Base-by-base conservation (phyloP, 345 rosid genomes). In the Linum trigynum region DNA sequence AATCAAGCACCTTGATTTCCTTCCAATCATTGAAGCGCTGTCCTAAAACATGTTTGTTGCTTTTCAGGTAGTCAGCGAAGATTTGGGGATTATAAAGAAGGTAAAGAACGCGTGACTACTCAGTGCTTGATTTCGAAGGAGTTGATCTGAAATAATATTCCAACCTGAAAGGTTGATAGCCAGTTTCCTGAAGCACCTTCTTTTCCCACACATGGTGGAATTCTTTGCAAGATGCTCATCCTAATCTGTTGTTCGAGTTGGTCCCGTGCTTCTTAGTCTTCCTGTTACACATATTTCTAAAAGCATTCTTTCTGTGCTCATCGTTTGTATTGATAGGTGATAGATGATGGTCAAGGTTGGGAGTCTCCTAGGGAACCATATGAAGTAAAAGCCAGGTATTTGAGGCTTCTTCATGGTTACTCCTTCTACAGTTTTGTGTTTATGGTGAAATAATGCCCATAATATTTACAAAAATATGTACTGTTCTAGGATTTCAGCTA, bases 301-400 rank as follows among this genome's bases (percentile, higher is more conserved):
- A 48, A 6, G 53, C 53, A 48, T 48, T 48, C 53, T 48, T 15
- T 48, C 15, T 9, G 53, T 48, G 14, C 45, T 14, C 50, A 50
- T 57, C 2, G 53, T 17, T 67, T 64, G 17, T 65, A 6, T 80
- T 78, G 57, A 67, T 69, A 91, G 97, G 84, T 91, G 61, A 16
- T 86, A 65, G 69, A 76, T 23, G 99, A 94, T 70, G 99, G 99
- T 2, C 80, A 88, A 75, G 95, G 99, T 32, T 94, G 97, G 97
- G 96, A 94, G 74, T 70, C 96, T 58, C 99, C 99, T 51, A 82
- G 96, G 79, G 88, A 83, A 72, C 96, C 96, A 41, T 94, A 88
- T 78, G 96, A 94, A 88, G 87, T 88, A 35, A 83, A 82, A 76
- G 92, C 86, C 68, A 70, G 97, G 99, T 94, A 82, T 63, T 42